Base-by-base conservation (phyloP, 495 filamentous ascomycete genomes). In the Tuber umbilicatum region DNA sequence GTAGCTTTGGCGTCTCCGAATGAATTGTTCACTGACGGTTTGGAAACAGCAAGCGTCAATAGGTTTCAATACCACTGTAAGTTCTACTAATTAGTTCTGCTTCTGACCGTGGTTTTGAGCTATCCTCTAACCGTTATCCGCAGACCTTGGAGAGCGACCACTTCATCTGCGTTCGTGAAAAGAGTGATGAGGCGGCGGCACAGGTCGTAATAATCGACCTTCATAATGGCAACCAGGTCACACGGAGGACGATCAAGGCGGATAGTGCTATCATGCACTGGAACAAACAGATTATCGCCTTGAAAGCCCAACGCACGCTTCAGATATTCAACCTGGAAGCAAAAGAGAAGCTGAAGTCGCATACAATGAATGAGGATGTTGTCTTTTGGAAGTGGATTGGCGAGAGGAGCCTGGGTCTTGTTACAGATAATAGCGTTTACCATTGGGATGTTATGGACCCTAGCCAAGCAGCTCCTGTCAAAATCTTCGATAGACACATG, bases 231-330 rank as follows among this genome's bases (percentile, higher is more conserved):
- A 97, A 97, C 88, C 92, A 93, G 85, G 88, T 97, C 82, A 96
- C 94, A 75, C 90, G 92, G 77, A 89, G 95, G 78, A 93, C 94
- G 14, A 99, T 99, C 87, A 98, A 97, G 86, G 96, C 95, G 79
- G 95, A 99, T 86, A 97, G 94, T 89, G 96, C 95, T 76, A 97
- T 99, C 83, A 97, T 99, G 95, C 95, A 99, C 89, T 97, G 94
- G 93, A 89, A 86, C 79, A 90, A 91, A 83, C 93, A 95, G 83
- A 94, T 98, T 84, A 98, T 99, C 83, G 95, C 96, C 68, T 89
- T 99, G 75, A 94, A 94, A 84, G 96, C 95, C 43, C 92, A 96
- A 81, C 89, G 94, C 75, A 98, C 96, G 74, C 89, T 99, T 55
- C 95, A 99, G 86, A 97, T 99, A 80, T 99, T 99, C 85, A 94